A percentile compares a stretch with the other conserved stretches of the same genome.
Conservation (phyloP, 1,139 yeast species). For the Suhomyces maxii region DNA sequence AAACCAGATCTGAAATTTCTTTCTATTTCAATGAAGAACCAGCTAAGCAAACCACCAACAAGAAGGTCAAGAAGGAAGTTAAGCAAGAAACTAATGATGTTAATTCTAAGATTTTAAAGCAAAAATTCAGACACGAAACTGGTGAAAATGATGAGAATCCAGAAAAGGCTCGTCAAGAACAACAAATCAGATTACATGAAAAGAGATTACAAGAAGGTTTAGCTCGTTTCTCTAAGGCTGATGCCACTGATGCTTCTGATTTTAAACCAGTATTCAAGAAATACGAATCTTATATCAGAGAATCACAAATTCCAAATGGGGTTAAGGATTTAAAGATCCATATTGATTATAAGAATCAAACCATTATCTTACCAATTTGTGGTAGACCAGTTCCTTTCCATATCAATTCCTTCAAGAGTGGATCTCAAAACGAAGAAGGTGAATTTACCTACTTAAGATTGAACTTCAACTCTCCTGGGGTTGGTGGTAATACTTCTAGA, state of each 20-base stretch:
- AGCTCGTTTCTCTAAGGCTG: slow-evolving; percentile 73
- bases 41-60: slow-evolving; percentile 27
- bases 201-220: slow-evolving; percentile 85
- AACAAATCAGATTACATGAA: slow-evolving; percentile 80
- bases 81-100: slow-evolving; percentile 36
- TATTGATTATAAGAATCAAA: slow-evolving; percentile 84
- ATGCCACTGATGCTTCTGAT: slow-evolving; percentile 65
- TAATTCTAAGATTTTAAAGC: slow-evolving; percentile 65
- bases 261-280: slow-evolving; percentile 78
- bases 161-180: slow-evolving; percentile 78
- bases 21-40: slow-evolving; percentile 79
- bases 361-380: slow-evolving; percentile 85
- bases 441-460: slow-evolving; percentile 88
- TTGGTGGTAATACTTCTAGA: slow-evolving; percentile 67
- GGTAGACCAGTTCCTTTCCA: slow-evolving; percentile 99
- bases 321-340: slow-evolving; percentile 84
- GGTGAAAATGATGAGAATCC: slow-evolving; percentile 69
- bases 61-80: slow-evolving; percentile 33
- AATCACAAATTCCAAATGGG: slow-evolving; percentile 81
- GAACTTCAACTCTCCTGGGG: slow-evolving; percentile 93
- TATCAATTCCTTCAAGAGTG: slow-evolving; percentile 89
- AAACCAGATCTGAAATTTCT: slow-evolving; percentile 71
- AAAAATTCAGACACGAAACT: slow-evolving; percentile 77
- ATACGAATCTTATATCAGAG: slow-evolving; percentile 92
- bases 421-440: slow-evolving; percentile 95